Evolutionary conservation across 495 filamentous ascomycete species (phyloP), one percentile per base, ranked within the genome.

Genomic region (Trichoderma asperelloides): DNA sequence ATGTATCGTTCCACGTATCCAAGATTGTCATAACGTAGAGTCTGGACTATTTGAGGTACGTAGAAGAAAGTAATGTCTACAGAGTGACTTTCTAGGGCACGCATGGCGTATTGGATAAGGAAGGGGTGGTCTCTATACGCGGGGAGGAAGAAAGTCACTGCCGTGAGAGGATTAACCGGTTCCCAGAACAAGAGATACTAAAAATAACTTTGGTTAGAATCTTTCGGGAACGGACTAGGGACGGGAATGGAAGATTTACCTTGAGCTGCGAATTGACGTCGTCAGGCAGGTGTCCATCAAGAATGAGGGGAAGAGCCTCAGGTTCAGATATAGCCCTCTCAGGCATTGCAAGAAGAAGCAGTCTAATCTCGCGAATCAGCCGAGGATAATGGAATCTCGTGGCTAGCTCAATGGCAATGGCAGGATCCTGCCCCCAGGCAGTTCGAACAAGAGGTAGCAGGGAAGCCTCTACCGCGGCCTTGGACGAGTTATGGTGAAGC

Each of bases 51-150:
- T 71, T 99, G 96, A 0, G 96, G 93, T 11, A 99, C 96, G 74
- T 97, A 97, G 76, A 97, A 99, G 81, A 99, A 98, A 0, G 94
- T 96, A 30, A 97, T 89, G 76, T 98, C 95, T 21, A 98, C 88
- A 0, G 92, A 89, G 75, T 99, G 94, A 70, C 87, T 90, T 73
- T 98, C 94, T 68, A 99, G 75, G 5, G 95, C 92, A 67, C 93
- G 85, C 92, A 99, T 96, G 11, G 96, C 96, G 77, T 98, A 99
- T 74, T 99, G 96, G 57, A 98, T 83, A 65, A 99, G 86, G 79
- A 90, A 96, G 0, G 96, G 90, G 74, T 99, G 89, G 71, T 96
- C 95, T n/a, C 88, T 87, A 77, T 96, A 98, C 7, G 91, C 86
- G 0, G 96, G 96, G 68, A 97, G 74, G 79, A 98, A 98, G 76